Base-by-base conservation (phyloP, 768 basidiomycete genomes). In the Rhodotorula babjevae region DNA sequence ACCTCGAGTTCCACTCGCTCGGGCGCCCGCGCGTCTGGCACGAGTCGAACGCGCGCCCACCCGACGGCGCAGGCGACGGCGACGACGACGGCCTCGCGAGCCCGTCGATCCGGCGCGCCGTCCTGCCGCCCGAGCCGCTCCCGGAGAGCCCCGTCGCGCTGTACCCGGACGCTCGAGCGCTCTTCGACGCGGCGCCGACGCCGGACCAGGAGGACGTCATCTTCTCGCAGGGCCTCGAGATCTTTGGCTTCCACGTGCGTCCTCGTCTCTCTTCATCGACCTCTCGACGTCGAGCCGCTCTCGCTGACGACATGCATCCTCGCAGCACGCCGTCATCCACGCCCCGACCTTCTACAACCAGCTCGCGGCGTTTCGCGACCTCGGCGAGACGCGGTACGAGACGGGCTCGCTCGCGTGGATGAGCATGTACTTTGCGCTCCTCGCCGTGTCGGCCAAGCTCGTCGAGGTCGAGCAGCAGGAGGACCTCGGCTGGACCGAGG, bases 401-500 rank as follows among this genome's bases (percentile, higher is more conserved):
- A 42, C 40, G 1, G 61, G 61, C 2, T 70, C 68, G 31, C 74
- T 62, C 16, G 67, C 74, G 2, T 75, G 74, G 74, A 61, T 75
- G 55, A 65, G 63, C 42, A 50, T 61, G 19, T 75, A 75, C 67
- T 75, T 75, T 27, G 74, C 74, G 1, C 15, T 75, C 15, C 61
- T 72, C 56, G 69, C 74, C 9, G 46, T 75, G 23, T 58, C 60
- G 29, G 65, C 74, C n/a, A 75, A 75, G 61, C 62, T 75, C 9
- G 44, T 75, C 27, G n/a, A 47, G 4, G 15, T 21, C 7, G 50
- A 66, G 4, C 61, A 75, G 63, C 67, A 65, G 23, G 61, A 53
- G 6, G 63, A 53, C 23, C 23, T 74, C 0, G 73, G 66, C 1
- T 69, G 69, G 64, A 59, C 57, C 8, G 73, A 74, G 16, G 67